phyloP scores from a whole-genome alignment of 2,329 filamentous ascomycete genomes.

The Apiospora pterosperma region DNA sequence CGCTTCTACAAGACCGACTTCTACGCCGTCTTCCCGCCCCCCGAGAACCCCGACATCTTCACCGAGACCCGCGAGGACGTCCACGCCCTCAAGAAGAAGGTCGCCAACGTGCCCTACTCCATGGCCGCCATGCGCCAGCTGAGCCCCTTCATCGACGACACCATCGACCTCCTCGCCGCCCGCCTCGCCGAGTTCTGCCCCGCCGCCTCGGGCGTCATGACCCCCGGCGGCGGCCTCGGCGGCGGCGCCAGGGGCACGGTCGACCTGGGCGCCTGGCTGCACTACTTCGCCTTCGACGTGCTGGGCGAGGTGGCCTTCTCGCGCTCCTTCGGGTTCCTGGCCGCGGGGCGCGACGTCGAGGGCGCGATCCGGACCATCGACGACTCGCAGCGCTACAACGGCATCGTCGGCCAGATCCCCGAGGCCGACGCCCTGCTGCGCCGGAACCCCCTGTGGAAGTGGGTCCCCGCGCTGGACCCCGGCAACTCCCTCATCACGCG shows the following conservation, averaged over 20 bases:
- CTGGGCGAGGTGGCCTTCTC: constrained; percentile 50
- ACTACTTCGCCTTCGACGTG: constrained; percentile 44
- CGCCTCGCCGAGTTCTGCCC: constrained; percentile 39
- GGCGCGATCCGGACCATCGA: constrained; percentile 50
- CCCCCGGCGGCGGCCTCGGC: background rate
- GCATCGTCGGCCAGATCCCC: constrained; percentile 48
- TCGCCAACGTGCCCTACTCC: constrained; percentile 48
- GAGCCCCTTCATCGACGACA: constrained; percentile 48
- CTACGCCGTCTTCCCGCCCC: constrained; percentile 52
- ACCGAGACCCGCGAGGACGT: constrained; percentile 51
- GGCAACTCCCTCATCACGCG: constrained; percentile 47
- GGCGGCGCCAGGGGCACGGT: constrained; percentile 16
- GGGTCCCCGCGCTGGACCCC: constrained; percentile 37
- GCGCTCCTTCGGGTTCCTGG: constrained; percentile 50
- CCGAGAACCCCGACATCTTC: constrained; percentile 56
- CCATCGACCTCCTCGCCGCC: constrained; percentile 40
- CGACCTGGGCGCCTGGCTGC: constrained; percentile 46
- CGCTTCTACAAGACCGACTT: constrained; percentile 51
- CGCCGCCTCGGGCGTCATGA: constrained; percentile 13
- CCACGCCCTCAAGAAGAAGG: constrained; percentile 54
- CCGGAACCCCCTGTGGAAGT: constrained; percentile 44
- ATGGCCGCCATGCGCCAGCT: constrained; percentile 52
- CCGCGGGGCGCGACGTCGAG: constrained; percentile 47
- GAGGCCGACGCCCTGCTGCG: constrained; percentile 45
- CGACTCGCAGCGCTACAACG: constrained; percentile 49